phyloP scores from a whole-genome alignment of 2,329 filamentous ascomycete species.

The Coleophoma cylindrospora region DNA sequence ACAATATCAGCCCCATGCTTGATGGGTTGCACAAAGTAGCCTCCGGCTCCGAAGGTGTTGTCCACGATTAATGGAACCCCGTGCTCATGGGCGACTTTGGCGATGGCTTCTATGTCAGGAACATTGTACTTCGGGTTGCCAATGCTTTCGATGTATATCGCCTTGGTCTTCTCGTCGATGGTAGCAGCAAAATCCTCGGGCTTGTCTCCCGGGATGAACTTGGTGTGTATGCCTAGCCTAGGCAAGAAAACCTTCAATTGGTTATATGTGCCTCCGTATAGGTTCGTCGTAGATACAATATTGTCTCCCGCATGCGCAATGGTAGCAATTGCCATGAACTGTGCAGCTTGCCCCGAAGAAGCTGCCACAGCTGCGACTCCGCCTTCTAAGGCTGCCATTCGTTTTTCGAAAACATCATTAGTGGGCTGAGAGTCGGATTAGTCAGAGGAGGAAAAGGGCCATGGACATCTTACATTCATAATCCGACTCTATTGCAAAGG shows the following conservation, averaged over 20 bases:
- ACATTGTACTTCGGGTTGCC: slow-evolving; percentile 93
- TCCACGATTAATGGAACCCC: slow-evolving; percentile 60
- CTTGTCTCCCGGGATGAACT: slow-evolving; percentile 80
- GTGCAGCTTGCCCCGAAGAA: slow-evolving; percentile 82
- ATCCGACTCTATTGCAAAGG: slow-evolving; percentile 58
- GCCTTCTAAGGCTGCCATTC: slow-evolving; percentile 91
- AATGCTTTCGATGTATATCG: slow-evolving; percentile 86
- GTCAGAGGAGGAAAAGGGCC: neutral
- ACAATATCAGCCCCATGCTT: slow-evolving; percentile 91
- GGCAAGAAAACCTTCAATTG: slow-evolving; percentile 90
- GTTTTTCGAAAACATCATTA: slow-evolving; percentile 93
- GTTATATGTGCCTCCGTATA: slow-evolving; percentile 96
- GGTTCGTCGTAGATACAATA: slow-evolving; percentile 83
- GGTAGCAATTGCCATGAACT: slow-evolving; percentile 83
- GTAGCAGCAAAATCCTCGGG: slow-evolving; percentile 72
- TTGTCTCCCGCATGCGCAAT: slow-evolving; percentile 89
- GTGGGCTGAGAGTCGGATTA: slow-evolving; percentile 60
- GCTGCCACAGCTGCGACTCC: slow-evolving; percentile 82
- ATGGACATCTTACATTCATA: slow-evolving; percentile 53
- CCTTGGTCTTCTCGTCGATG: slow-evolving; percentile 93
- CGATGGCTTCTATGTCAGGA: slow-evolving; percentile 84
- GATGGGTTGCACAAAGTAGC: slow-evolving; percentile 82
- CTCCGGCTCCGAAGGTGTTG: slow-evolving; percentile 93
- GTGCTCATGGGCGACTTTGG: slow-evolving; percentile 68
- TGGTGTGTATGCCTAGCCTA: slow-evolving; percentile 80